These are phyloP conservation scores for Punctularia strigosozonata DNA, from an alignment of 768 basidiomycete species.

Conservation along the genomic window DNA sequence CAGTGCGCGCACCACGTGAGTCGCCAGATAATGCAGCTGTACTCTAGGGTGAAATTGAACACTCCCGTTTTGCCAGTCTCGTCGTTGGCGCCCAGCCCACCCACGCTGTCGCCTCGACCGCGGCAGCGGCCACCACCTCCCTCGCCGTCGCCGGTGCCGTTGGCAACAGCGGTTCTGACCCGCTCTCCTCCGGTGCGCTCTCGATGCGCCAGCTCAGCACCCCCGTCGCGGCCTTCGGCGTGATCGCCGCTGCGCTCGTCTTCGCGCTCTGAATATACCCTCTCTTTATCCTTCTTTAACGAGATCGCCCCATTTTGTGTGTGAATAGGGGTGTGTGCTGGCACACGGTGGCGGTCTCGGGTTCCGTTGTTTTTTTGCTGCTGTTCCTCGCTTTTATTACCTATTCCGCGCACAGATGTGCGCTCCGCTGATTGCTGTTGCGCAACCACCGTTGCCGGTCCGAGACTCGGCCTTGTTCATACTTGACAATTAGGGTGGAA, in stretches of 20 bases:
- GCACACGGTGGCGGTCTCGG: no score
- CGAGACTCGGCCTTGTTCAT: no score
- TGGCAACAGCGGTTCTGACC: constrained; percentile 20
- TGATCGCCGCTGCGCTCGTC: constrained; percentile 11
- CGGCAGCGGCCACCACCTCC: constrained; percentile 8
- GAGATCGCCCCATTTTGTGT: not conserved
- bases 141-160: constrained; percentile 11
- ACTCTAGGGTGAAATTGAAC: constrained; percentile 2
- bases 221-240: constrained; percentile 13
- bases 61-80: constrained; percentile 5
- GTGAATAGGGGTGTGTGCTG: no score
- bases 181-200: constrained; percentile 14
- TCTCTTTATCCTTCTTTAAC: constrained; percentile 1
- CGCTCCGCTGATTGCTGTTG: no score
- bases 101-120: constrained; percentile 1
- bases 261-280: constrained; percentile 5
- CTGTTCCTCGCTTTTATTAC: no score
- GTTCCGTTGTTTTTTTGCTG: no score
- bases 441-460: no score
- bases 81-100: constrained; percentile 3
- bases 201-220: constrained; percentile 13
- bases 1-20: constrained; percentile 9
- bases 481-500: no score
- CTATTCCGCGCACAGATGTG: no score
- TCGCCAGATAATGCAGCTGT: not conserved